Evolutionary conservation across 495 filamentous ascomycete genomes (phyloP), one percentile per base, ranked within the genome.

Genomic region (Parmelia sp.): DNA sequence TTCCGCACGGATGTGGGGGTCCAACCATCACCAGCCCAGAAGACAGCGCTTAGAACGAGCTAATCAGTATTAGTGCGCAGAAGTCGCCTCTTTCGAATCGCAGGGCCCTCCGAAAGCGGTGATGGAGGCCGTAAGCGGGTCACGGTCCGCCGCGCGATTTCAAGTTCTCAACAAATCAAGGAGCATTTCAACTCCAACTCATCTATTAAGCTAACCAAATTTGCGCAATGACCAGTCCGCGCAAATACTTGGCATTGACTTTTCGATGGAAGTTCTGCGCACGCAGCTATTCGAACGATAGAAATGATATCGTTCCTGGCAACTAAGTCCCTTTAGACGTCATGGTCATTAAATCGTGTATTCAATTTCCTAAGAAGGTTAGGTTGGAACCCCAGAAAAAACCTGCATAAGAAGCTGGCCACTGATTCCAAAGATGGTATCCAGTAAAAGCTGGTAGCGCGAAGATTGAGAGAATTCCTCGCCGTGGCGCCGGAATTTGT

Each of bases 71-170:
- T 51, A 33, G 29, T 55, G 27, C 51, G 51, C 29, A 33, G 27
- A 33, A 55, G 51, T 55, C 51, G 51, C 27, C 51, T 55, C 51
- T 55, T 55, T 55, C 51, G 29, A 19, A 33, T 33, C 17, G 47
- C 23, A 51, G 23, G 23, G 5, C 4, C 47, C 47, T n/a, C 47
- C 35, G 35, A 25, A 55, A 55, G 51, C 51, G 27, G 29, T 33
- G 2, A 55, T 55, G 51, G 5, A 55, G 29, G 2, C 27, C 29
- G 51, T 29, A 55, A 55, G 51, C 51, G 29, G 51, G 15, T 33
- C 17, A 33, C 51, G 25, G 49, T 53, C 49, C 49, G 49, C 49
- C 19, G 27, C 51, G 51, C 29, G 51, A 33, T 55, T 33, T 55
- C 51, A 4, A 51, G 47, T 29, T 29, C 12, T 51, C 47, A 0